Conservation (phyloP, 1,284 basidiomycete genomes). For the Irpex sp. region DNA sequence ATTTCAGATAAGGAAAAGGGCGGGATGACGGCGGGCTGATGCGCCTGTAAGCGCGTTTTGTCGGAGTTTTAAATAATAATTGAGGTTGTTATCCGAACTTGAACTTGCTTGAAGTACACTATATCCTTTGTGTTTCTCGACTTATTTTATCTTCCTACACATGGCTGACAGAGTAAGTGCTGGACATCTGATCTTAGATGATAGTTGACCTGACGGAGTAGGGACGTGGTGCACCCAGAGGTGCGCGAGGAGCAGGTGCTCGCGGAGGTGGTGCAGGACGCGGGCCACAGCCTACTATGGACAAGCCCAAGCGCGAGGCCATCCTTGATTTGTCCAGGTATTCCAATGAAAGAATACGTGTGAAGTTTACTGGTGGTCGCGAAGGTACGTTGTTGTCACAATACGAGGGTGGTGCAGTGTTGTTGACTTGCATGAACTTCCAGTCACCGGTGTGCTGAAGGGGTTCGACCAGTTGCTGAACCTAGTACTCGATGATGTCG, state of each 20-base stretch:
- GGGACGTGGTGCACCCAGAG: conserved; percentile 28
- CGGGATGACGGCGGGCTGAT: background rate
- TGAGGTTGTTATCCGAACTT: background rate
- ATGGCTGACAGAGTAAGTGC: conserved; percentile 36
- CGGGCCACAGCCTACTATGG: conserved; percentile 49
- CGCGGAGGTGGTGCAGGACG: conserved; percentile 22
- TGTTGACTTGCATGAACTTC: conserved; percentile 5
- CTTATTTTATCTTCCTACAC: background rate
- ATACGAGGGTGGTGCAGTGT: background rate
- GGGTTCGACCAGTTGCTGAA: conserved; percentile 97
- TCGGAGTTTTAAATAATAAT: background rate
- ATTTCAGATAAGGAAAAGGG: background rate
- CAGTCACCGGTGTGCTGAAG: conserved; percentile 91
- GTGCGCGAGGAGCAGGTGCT: conserved; percentile 19
- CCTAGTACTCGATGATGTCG: conserved; percentile 89
- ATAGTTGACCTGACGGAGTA: conserved; percentile 13
- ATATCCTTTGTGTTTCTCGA: background rate
- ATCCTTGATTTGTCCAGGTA: conserved; percentile 96
- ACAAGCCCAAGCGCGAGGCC: conserved; percentile 91
- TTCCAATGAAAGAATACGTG: conserved; percentile 86
- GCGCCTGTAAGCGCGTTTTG: background rate
- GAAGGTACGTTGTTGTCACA: conserved; percentile 62
- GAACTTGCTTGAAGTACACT: background rate
- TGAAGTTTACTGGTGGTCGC: conserved; percentile 95
- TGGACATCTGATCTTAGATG: background rate